Base-by-base conservation (phyloP, 257 asterid species). In the Osmanthus fragrans region DNA sequence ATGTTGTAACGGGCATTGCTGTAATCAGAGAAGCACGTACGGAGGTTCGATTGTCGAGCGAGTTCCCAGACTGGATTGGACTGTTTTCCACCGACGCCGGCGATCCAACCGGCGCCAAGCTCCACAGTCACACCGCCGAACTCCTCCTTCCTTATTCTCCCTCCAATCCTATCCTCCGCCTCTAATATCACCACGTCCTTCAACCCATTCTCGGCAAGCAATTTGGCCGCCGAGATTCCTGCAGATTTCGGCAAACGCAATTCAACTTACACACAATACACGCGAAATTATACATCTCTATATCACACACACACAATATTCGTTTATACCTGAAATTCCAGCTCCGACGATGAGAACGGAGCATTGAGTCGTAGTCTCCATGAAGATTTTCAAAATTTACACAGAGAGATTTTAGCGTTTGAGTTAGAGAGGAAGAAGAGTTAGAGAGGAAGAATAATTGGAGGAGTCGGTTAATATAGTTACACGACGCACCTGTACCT, bases 61-160 rank as follows among this genome's bases (percentile, higher is more conserved):
- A 94, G 90, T 65, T 94, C 97, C 98, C 98, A 94, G 8, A 94
- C 93, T 0, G 98, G 98, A 56, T 94, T 94, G 4, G 91, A 60
- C 73, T 83, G 86, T 76, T 88, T 75, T 1, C 98, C 98, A 23
- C 98, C 98, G 80, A 94, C 98, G 5, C 98, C 98, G 77, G 98
- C 94, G 76, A 94, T 87, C 98, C 98, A 94, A 19, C 98, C 98
- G 75, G 97, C 98, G 54, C 98, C 98, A 77, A 92, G 92, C 82
- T 94, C 98, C 83, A 91, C 98, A 82, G 95, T 84, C 23, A 89
- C 92, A 77, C 93, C 97, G 56, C 93, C 92, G 73, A 94, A 94
- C 60, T 86, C 79, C 82, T 94, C 97, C 89, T 91, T 94, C 87
- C 89, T 85, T 79, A 94, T 79, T 56, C 98, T 82, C 0, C 98